Percentiles rank a stretch among this genome's conserved stretches.
Evolutionary conservation across 192 early-diverging fungal species (phyloP).

Genomic region (Coemansia interrupta): DNA sequence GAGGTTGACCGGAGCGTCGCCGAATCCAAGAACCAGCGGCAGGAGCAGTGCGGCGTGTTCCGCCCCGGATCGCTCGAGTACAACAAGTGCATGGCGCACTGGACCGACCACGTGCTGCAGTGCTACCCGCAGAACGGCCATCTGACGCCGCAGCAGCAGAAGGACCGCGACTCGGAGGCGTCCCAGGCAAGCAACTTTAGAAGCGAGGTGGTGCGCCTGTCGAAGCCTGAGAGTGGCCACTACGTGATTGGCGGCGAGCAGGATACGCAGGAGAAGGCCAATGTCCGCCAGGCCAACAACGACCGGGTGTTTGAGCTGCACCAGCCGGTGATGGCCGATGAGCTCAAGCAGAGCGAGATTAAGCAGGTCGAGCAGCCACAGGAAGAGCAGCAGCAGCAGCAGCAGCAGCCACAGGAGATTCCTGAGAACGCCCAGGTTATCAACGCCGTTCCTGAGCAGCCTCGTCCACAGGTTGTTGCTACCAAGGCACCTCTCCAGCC

Average conservation of each 20-base stretch:
- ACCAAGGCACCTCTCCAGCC: constrained; percentile 3
- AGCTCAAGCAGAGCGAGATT: constrained; percentile 2
- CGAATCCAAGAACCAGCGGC: constrained; percentile 19
- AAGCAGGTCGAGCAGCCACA: constrained; percentile 9
- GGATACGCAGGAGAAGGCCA: neutral
- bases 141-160: constrained; percentile 30
- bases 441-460: constrained; percentile 6
- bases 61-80: constrained; percentile 41
- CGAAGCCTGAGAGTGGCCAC: constrained; percentile 23
- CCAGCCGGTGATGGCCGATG: constrained; percentile 15
- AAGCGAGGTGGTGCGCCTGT: constrained; percentile 24
- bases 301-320: constrained; percentile 9
- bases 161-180: constrained; percentile 23
- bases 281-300: neutral
- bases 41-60: constrained; percentile 38
- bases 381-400: constrained; percentile 15
- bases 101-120: constrained; percentile 43
- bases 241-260: constrained; percentile 24
- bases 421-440: constrained; percentile 1
- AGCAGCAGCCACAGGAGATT: constrained; percentile 6
- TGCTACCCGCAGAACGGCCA: constrained; percentile 29
- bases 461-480: neutral
- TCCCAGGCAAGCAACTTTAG: constrained; percentile 19
- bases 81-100: constrained; percentile 52
- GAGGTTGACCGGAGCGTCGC: constrained; percentile 17